Base-by-base conservation (phyloP, 177 flowering plant species). In the Tripterygium wilfordii region DNA sequence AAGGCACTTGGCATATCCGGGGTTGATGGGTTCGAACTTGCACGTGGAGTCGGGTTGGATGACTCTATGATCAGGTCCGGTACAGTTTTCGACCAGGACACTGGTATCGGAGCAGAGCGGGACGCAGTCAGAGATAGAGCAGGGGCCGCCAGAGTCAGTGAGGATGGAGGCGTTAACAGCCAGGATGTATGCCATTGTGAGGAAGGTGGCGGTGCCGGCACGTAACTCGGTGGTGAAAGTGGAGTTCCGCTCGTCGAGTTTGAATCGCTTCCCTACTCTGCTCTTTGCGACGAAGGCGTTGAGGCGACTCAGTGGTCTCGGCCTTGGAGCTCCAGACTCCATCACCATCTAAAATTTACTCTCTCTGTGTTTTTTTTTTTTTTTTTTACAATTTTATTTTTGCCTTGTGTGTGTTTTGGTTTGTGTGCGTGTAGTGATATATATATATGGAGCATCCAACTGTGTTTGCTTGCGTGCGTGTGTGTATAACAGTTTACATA, bases 111-210 rank as follows among this genome's bases (percentile, higher is more conserved):
- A 75, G 62, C 96, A 85, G 28, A 76, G 53, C 0, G 87, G 80
- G 3, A 70, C 41, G 57, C 97, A 89, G 56, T 89, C 95, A 40
- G 94, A 45, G 29, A 80, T 78, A 20, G 83, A 69, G 63, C 98
- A 90, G 2, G 98, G 59, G 26, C 83, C 96, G 25, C 98, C 98
- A 44, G 95, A 88, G 58, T 90, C 98, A 38, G 96, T 26, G 15
- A 90, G 71, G 42, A 90, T 81, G 61, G 83, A 72, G 48, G 98
- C 95, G 85, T 88, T 90, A 47, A 88, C 98, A 44, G 96, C 96
- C 2, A 90, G 61, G 71, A 90, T 88, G 79, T 90, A 90, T 5
- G 96, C 98, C 98, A 88, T 83, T 65, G 98, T 88, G 6, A 90
- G 80, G 61, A 90, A 90, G 1, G 98, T 88, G 41, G 98, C 82